Conservation (phyloP, 305 asterid species). For the Caryopteris hybrid region DNA sequence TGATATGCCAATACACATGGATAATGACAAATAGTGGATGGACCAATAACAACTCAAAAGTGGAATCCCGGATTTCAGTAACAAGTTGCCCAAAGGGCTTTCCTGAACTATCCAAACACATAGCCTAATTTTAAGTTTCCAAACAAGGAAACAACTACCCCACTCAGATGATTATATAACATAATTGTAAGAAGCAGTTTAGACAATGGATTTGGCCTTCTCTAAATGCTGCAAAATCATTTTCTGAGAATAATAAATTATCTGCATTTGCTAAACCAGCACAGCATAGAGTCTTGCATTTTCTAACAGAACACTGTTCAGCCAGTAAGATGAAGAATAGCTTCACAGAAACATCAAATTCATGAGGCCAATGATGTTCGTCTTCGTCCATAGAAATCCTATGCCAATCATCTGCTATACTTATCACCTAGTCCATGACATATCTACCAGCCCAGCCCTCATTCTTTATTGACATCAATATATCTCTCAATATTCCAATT, state of each 20-base stretch:
- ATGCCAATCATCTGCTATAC: not conserved
- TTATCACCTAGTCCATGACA: not conserved
- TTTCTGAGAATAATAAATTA: not conserved
- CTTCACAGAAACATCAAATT: not conserved
- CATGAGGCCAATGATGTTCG: not conserved
- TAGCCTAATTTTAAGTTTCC: not conserved
- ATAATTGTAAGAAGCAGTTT: not conserved
- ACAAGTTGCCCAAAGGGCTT: not conserved
- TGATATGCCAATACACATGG: not conserved
- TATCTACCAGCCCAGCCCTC: not conserved
- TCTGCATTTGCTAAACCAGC: conserved; percentile 3
- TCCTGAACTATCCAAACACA: not conserved
- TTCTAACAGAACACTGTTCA: conserved; percentile 4
- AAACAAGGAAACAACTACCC: not conserved
- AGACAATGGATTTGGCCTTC: not conserved
- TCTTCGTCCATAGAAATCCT: not conserved
- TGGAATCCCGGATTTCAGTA: not conserved
- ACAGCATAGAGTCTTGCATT: not conserved
- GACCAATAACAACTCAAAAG: not conserved
- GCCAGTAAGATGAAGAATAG: conserved; percentile 2
- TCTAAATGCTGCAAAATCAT: not conserved
- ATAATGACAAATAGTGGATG: not conserved
- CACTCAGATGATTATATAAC: not conserved
- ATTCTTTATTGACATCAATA: not conserved
- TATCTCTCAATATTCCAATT: conserved; percentile 1